Evolutionary conservation across 2,329 filamentous ascomycete genomes (phyloP).

Genomic region (Aspergillus sp.): DNA sequence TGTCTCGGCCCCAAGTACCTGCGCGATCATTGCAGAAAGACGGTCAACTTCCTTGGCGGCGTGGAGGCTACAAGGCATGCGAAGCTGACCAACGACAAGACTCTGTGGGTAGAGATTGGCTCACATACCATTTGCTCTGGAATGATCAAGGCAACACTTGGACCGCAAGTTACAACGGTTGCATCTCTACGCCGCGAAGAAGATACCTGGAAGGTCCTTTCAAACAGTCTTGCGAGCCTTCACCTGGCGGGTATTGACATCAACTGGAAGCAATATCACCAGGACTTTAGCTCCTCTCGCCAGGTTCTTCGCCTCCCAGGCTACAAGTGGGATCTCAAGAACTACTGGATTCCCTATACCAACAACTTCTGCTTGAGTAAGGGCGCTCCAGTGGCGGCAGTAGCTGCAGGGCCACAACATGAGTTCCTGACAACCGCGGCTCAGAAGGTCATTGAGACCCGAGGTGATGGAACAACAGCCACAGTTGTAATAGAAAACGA

Average conservation of each 20-base stretch:
- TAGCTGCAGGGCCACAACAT: slow-evolving; percentile 21
- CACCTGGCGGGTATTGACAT: slow-evolving; percentile 44
- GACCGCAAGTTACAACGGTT: slow-evolving; percentile 55
- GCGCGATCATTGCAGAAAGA: slow-evolving; percentile 44
- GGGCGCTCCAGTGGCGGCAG: slow-evolving; percentile 29
- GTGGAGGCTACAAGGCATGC: slow-evolving; percentile 34
- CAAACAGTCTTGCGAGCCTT: slow-evolving; percentile 37
- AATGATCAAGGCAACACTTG: slow-evolving; percentile 59
- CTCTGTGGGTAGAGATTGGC: slow-evolving; percentile 68
- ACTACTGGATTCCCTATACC: slow-evolving; percentile 44
- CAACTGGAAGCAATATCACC: slow-evolving; percentile 48
- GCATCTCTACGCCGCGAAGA: slow-evolving; percentile 45
- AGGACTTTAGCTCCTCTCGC: slow-evolving; percentile 38
- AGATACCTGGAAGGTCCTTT: slow-evolving; percentile 46
- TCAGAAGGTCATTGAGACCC: slow-evolving; percentile 35
- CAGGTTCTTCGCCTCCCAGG: slow-evolving; percentile 39
- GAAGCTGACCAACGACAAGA: slow-evolving; percentile 64
- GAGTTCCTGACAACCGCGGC: slow-evolving; percentile 33
- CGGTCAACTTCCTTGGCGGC: slow-evolving; percentile 50
- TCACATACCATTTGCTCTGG: slow-evolving; percentile 51
- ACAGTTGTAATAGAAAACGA: slow-evolving; percentile 41
- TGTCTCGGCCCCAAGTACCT: slow-evolving; percentile 49
- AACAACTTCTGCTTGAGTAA: slow-evolving; percentile 40
- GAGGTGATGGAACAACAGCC: slow-evolving; percentile 24
- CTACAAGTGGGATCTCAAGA: slow-evolving; percentile 45